phyloP scores from a whole-genome alignment of 305 asterid genomes.

The Fraxinus paxiana region DNA sequence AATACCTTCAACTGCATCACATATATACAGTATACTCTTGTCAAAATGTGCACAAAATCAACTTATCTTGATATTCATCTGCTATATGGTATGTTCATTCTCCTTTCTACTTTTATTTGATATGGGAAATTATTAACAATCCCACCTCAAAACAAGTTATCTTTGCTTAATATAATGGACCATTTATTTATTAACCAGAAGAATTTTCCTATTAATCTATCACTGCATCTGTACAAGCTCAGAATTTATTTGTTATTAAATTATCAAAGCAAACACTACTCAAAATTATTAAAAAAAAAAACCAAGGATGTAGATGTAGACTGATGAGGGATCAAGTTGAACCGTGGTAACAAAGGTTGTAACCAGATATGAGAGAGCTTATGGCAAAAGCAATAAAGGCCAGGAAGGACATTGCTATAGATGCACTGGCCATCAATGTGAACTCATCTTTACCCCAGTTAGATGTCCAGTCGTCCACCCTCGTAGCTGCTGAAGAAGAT shows the following conservation, averaged over 20 bases:
- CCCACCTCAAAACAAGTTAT: not conserved
- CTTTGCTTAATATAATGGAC: not conserved
- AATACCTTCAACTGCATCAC: not conserved
- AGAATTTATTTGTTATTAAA: not conserved
- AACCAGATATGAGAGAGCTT: conserved; percentile 57
- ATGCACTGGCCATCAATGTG: conserved; percentile 63
- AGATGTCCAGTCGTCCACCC: conserved; percentile 58
- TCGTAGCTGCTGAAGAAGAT: conserved; percentile 69
- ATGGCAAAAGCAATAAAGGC: conserved; percentile 55
- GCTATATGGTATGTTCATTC: not conserved
- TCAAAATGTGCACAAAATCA: not conserved
- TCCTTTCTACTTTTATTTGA: not conserved
- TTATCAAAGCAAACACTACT: not conserved
- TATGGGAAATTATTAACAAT: not conserved
- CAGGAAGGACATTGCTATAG: conserved; percentile 56
- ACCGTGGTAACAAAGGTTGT: conserved; percentile 41
- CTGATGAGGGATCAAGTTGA: conserved; percentile 24
- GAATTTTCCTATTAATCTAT: not conserved
- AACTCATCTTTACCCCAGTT: conserved; percentile 75
- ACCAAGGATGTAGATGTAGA: not conserved
- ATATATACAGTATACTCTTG: not conserved
- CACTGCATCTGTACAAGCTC: not conserved
- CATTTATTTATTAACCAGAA: not conserved
- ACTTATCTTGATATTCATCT: not conserved
- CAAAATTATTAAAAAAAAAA: not conserved